Evolutionary conservation across 805 yeast species (phyloP).

Genomic region (Brettanomyces nanus): DNA sequence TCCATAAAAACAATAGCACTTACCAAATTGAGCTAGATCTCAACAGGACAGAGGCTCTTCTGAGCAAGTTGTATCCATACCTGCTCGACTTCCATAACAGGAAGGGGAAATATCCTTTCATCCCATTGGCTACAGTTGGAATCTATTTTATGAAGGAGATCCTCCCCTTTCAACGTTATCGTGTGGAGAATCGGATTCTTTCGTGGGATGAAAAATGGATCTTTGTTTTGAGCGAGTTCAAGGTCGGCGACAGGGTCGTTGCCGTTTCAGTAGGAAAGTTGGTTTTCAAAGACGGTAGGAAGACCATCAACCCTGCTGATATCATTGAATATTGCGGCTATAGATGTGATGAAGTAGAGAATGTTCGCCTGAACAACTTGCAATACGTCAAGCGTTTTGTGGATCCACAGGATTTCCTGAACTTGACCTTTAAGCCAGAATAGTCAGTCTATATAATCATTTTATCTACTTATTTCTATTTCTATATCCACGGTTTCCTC

Average conservation of each 20-base stretch:
- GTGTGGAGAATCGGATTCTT: constrained; percentile 48
- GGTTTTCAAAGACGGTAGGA: constrained; percentile 71
- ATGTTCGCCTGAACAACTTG: constrained; percentile 32
- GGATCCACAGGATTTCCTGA: constrained; percentile 15
- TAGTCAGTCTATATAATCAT: not conserved
- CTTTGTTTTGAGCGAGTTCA: constrained; percentile 59
- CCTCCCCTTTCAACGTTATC: constrained; percentile 52
- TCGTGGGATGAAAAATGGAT: constrained; percentile 91
- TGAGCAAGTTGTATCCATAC: constrained; percentile 35
- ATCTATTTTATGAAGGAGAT: constrained; percentile 67
- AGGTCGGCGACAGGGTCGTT: constrained; percentile 28
- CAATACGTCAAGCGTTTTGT: constrained; percentile 30
- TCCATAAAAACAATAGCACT: constrained; percentile 84
- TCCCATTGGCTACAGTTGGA: constrained; percentile 71
- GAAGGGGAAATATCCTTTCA: constrained; percentile 39
- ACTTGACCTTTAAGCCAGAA: constrained; percentile 1
- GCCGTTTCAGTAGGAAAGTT: constrained; percentile 68
- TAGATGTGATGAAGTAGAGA: constrained; percentile 42
- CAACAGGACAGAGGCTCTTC: constrained; percentile 58
- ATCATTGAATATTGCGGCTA: constrained; percentile 50
- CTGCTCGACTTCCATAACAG: constrained; percentile 17
- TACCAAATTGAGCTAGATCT: constrained; percentile 78
- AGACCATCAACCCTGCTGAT: constrained; percentile 61
- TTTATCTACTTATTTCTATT: not conserved
- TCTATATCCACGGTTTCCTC: constrained; percentile 3